These are phyloP conservation scores for Candida hungchunana DNA, from an alignment of 805 yeast genomes.

Conservation along the genomic window DNA sequence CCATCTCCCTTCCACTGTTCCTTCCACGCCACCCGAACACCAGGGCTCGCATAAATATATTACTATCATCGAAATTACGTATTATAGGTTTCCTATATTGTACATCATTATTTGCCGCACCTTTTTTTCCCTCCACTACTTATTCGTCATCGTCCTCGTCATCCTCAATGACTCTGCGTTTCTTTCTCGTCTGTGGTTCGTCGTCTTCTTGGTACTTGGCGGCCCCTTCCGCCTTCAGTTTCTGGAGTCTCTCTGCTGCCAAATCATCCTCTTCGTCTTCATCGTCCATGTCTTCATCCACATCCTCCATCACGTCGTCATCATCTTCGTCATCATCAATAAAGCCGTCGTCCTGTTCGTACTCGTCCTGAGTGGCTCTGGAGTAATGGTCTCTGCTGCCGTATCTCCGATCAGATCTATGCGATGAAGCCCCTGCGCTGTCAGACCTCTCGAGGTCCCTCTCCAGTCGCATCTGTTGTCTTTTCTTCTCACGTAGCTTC, in stretches of 20 bases:
- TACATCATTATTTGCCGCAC: neutral
- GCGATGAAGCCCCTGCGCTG: constrained; percentile 33
- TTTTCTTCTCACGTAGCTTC: constrained; percentile 62
- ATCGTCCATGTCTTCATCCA: constrained; percentile 28
- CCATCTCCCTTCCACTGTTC: no score
- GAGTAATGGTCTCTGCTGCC: constrained; percentile 23
- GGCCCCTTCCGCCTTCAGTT: constrained; percentile 43
- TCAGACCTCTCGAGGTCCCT: constrained; percentile 57
- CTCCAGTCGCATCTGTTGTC: constrained; percentile 47
- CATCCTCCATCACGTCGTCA: constrained; percentile 38
- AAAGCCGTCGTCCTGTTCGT: constrained; percentile 31
- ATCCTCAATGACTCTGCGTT: constrained; percentile 47
- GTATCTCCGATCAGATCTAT: no score
- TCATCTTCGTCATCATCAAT: constrained; percentile 52
- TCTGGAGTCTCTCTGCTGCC: constrained; percentile 28
- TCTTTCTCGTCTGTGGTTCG: constrained; percentile 30
- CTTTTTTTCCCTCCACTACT: neutral
- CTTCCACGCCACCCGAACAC: constrained; percentile 40
- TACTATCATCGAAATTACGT: neutral
- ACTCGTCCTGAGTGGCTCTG: constrained; percentile 33
- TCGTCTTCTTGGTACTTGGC: constrained; percentile 37
- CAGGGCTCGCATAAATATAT: no score
- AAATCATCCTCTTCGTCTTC: constrained; percentile 53
- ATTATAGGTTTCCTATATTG: neutral
- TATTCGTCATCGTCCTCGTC: constrained; percentile 46